A percentile compares a stretch with the other conserved stretches of the same genome.
phyloP scores from a whole-genome alignment of 257 asterid genomes.

The Euphrasia confusa region DNA sequence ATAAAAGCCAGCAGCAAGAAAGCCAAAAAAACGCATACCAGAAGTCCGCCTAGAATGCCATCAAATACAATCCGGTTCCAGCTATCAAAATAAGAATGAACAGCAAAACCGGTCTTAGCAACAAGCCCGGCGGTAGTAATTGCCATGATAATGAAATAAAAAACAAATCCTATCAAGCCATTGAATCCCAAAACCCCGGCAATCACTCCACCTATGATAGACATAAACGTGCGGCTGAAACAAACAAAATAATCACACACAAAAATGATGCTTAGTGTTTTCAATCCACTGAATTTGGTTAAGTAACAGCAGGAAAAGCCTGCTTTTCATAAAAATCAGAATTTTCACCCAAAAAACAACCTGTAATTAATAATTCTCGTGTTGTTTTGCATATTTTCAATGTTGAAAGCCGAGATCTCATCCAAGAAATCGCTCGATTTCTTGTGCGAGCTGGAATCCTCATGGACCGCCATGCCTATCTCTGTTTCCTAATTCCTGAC shows the following conservation, averaged over 20 bases:
- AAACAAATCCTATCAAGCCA: conserved; percentile 64
- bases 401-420: conserved; percentile 62
- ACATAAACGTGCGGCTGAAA: conserved; percentile 85
- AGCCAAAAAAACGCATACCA: conserved; percentile 40
- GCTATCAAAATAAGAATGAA: conserved; percentile 68
- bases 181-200: conserved; percentile 78
- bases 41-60: conserved; percentile 75
- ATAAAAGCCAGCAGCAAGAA: conserved; percentile 12
- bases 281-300: conserved; percentile 10
- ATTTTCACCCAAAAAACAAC: conserved; percentile 24
- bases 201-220: conserved; percentile 82
- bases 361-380: conserved; percentile 61
- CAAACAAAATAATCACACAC: conserved; percentile 12
- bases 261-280: not conserved
- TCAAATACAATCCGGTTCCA: conserved; percentile 74
- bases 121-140: conserved; percentile 72
- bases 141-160: conserved; percentile 78
- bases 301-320: not conserved
- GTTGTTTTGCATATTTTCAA: conserved; percentile 69
- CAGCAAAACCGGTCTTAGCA: conserved; percentile 77
- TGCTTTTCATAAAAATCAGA: not conserved
- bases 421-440: conserved; percentile 46
- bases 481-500: conserved; percentile 26
- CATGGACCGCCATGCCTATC: conserved; percentile 48
- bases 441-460: conserved; percentile 37